phyloP scores from a whole-genome alignment of 192 early-diverging fungal genomes.

The Coemansia sp. region DNA sequence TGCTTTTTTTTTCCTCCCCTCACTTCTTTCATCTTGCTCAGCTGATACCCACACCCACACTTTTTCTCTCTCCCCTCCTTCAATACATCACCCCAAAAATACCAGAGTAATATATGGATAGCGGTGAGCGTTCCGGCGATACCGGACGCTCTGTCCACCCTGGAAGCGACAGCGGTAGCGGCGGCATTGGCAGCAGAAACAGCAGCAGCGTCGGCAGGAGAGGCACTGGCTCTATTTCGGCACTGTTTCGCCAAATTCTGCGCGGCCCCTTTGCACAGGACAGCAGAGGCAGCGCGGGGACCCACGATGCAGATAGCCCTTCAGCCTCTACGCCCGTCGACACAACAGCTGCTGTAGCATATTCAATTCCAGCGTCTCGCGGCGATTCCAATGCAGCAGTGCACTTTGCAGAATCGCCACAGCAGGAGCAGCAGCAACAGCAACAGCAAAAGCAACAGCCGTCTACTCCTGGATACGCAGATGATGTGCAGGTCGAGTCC shows the following conservation, averaged over 20 bases:
- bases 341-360: background rate
- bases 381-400: background rate
- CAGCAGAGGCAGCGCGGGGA: slow-evolving; percentile 10
- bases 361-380: background rate
- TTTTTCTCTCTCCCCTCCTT: background rate
- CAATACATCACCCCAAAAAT: background rate
- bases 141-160: slow-evolving; percentile 20
- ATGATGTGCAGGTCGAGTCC: background rate
- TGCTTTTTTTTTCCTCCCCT: background rate
- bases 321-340: background rate
- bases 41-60: background rate
- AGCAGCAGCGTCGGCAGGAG: slow-evolving; percentile 4
- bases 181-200: background rate
- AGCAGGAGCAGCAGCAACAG: background rate
- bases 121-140: slow-evolving; percentile 19
- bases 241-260: slow-evolving; percentile 46
- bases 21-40: background rate
- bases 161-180: background rate
- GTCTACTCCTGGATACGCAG: background rate
- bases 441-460: slow-evolving; percentile 1
- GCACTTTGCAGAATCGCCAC: background rate
- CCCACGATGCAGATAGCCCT: background rate
- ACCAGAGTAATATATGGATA: slow-evolving; percentile 9
- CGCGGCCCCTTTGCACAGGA: slow-evolving; percentile 38
- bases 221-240: slow-evolving; percentile 15